These are phyloP conservation scores for Entomortierella lignicola DNA, from an alignment of 192 early-diverging fungal genomes.

Conservation along the genomic window DNA sequence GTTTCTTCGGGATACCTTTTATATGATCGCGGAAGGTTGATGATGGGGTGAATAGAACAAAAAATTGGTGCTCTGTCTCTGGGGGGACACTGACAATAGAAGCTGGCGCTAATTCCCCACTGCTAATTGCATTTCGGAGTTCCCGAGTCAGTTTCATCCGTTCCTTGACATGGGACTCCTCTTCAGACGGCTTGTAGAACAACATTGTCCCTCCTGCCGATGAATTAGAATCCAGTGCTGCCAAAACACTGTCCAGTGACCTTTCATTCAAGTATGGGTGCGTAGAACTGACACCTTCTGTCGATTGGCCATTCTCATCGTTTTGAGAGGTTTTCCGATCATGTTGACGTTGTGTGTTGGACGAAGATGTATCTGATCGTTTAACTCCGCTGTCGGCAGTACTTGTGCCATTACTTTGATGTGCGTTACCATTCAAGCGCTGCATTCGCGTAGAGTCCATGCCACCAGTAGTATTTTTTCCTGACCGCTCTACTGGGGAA, in stretches of 20 bases:
- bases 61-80: slow-evolving; percentile 71
- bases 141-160: slow-evolving; percentile 76
- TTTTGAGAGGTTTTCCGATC: slow-evolving; percentile 15
- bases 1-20: slow-evolving; percentile 80
- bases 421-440: not conserved
- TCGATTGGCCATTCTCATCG: not conserved
- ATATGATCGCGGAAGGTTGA: slow-evolving; percentile 67
- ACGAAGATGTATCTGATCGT: slow-evolving; percentile 1
- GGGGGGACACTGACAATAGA: slow-evolving; percentile 73
- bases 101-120: slow-evolving; percentile 73
- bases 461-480: not conserved
- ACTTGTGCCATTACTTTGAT: not conserved
- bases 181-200: slow-evolving; percentile 74
- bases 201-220: slow-evolving; percentile 64
- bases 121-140: slow-evolving; percentile 76
- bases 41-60: slow-evolving; percentile 80
- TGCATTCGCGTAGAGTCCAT: slow-evolving; percentile 12
- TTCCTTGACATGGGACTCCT: slow-evolving; percentile 81
- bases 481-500: not conserved
- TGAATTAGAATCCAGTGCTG: slow-evolving; percentile 72
- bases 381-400: slow-evolving; percentile 5
- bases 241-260: slow-evolving; percentile 70
- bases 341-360: slow-evolving; percentile 18
- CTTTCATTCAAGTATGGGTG: slow-evolving; percentile 16
- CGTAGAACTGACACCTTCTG: not conserved